Percentiles rank a stretch among this genome's conserved stretches.
phyloP scores from a whole-genome alignment of 805 yeast species.

The Priceomyces haplophilus region DNA sequence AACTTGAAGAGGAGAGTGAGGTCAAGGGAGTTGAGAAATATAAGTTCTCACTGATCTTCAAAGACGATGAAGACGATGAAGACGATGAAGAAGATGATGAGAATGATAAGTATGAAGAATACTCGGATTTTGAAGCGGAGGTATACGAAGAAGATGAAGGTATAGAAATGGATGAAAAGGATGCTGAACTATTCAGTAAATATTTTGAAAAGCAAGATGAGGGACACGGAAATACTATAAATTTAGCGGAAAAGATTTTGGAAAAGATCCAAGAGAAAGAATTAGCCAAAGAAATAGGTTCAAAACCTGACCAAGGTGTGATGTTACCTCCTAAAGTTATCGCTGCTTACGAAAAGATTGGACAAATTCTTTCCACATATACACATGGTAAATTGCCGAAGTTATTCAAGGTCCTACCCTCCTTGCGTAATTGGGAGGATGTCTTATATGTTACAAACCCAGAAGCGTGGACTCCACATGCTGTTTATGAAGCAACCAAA shows the following conservation, averaged over 20 bases:
- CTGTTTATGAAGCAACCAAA: conserved; percentile 91
- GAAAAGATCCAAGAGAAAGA: conserved; percentile 82
- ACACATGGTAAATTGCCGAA: conserved; percentile 97
- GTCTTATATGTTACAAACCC: conserved; percentile 91
- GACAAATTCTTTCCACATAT: conserved; percentile 81
- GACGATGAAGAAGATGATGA: conserved; percentile 35
- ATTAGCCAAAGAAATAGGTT: conserved; percentile 23
- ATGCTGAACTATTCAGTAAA: conserved; percentile 78
- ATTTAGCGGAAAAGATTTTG: conserved; percentile 90
- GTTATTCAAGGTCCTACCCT: conserved; percentile 90
- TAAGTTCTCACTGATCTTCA: conserved; percentile 15
- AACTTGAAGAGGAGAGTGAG: conserved; percentile 58
- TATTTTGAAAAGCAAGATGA: conserved; percentile 46
- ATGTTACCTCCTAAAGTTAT: conserved; percentile 94
- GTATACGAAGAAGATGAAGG: conserved; percentile 55
- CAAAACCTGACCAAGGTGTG: conserved; percentile 65
- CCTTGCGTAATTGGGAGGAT: conserved; percentile 93
- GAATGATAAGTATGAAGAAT: conserved; percentile 51
- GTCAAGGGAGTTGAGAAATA: conserved; percentile 13
- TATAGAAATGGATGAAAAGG: conserved; percentile 70
- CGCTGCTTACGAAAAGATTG: conserved; percentile 90
- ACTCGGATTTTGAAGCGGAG: conserved; percentile 53
- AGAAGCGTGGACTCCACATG: conserved; percentile 91
- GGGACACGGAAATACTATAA: conserved; percentile 44
- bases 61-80: conserved; percentile 4